phyloP scores from a whole-genome alignment of 2,329 filamentous ascomycete genomes.

The Talaromyces sp. region DNA sequence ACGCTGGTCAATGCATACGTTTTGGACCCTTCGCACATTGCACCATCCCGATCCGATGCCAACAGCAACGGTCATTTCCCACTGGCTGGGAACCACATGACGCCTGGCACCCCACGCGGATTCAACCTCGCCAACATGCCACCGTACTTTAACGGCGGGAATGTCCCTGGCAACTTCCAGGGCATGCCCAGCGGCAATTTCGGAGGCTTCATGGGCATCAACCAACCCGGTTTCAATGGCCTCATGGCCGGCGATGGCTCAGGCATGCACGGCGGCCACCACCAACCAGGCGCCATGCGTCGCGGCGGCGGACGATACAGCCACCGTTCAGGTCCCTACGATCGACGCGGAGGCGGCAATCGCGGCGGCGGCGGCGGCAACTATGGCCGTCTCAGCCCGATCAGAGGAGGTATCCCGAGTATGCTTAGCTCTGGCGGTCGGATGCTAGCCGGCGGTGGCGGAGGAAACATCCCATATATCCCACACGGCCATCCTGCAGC shows the following conservation, averaged over 20 bases:
- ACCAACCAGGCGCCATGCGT: constrained; percentile 63
- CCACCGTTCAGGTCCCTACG: constrained; percentile 68
- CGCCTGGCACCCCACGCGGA: constrained; percentile 80
- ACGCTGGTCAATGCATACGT: constrained; percentile 91
- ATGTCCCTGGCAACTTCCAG: constrained; percentile 34
- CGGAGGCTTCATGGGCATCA: constrained; percentile 29
- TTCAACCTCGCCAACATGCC: constrained; percentile 77
- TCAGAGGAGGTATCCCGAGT: constrained; percentile 27
- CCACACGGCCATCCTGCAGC: constrained; percentile 38
- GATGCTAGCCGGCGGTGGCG: constrained; percentile 26
- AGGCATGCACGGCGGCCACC: constrained; percentile 25
- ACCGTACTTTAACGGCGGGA: constrained; percentile 51
- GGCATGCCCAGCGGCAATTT: constrained; percentile 25
- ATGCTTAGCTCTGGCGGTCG: constrained; percentile 33
- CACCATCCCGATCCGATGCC: constrained; percentile 84
- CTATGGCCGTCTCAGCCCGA: constrained; percentile 46
- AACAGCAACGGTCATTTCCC: constrained; percentile 97
- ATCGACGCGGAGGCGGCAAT: constrained; percentile 53
- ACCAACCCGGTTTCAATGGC: constrained; percentile 26
- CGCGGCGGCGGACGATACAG: constrained; percentile 61
- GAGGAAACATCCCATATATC: constrained; percentile 25
- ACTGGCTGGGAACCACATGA: constrained; percentile 67
- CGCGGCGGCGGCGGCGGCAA: constrained; percentile 46
- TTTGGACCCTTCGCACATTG: constrained; percentile 89
- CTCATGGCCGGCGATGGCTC: constrained; percentile 36